A percentile compares a stretch with the other conserved stretches of the same genome.
Evolutionary conservation across 2,329 filamentous ascomycete genomes (phyloP).

Genomic region (Kalmusia sp.): DNA sequence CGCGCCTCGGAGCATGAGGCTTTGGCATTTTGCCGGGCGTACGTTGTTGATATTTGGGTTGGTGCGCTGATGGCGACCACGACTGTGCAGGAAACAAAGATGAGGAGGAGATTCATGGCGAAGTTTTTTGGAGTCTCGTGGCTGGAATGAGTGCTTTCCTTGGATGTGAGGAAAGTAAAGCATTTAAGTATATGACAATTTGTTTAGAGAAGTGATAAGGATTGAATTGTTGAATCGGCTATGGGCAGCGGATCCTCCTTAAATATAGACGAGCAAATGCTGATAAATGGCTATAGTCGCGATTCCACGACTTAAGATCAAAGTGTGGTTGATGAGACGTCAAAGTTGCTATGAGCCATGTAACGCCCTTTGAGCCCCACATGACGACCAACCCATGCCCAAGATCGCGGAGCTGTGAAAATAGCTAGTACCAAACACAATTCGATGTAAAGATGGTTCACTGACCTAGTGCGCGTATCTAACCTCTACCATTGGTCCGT

Average conservation of each 20-base stretch:
- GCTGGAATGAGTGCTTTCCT: no score
- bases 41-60: no score
- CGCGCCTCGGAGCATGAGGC: no score
- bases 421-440: neutral
- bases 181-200: no score
- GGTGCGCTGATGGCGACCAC: no score
- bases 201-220: no score
- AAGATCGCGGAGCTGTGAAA: neutral
- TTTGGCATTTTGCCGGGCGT: no score
- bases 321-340: neutral
- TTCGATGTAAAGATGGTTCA: neutral
- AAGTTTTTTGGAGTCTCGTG: no score
- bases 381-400: neutral
- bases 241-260: neutral
- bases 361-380: neutral
- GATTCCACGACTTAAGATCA: neutral
- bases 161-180: no score
- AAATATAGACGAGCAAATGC: neutral
- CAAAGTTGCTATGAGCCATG: neutral
- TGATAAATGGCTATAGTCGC: neutral
- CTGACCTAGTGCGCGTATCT: conserved; percentile 6
- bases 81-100: no score
- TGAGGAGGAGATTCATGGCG: no score
- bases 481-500: conserved; percentile 70
- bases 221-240: no score